phyloP scores from a whole-genome alignment of 1,284 basidiomycete species.

The Moniliophthora roreri region DNA sequence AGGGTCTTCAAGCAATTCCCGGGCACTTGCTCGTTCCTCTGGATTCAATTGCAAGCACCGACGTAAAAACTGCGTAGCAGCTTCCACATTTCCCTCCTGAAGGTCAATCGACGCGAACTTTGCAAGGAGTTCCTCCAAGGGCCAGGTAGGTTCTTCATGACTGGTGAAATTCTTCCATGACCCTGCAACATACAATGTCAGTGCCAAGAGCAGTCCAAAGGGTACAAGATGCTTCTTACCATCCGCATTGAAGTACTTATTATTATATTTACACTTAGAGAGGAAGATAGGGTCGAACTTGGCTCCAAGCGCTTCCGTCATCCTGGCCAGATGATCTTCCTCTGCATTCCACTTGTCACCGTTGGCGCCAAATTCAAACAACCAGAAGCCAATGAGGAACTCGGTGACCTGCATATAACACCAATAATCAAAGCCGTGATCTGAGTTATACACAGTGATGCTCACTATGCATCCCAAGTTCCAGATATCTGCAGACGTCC shows the following conservation, averaged over 20 bases:
- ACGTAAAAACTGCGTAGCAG: neutral
- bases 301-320: constrained; percentile 20
- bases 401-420: constrained; percentile 19
- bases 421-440: neutral
- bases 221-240: neutral
- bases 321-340: constrained; percentile 25
- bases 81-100: neutral
- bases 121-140: neutral
- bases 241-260: constrained; percentile 1
- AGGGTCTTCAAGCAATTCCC: constrained; percentile 8
- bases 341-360: constrained; percentile 20
- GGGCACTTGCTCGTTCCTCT: constrained; percentile 8
- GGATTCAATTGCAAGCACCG: constrained; percentile 4
- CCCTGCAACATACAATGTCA: neutral
- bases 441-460: neutral
- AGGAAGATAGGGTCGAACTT: constrained; percentile 16
- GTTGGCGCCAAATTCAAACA: constrained; percentile 16
- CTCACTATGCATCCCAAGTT: constrained; percentile 24
- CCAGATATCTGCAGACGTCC: constrained; percentile 26
- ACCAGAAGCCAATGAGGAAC: constrained; percentile 19
- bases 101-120: neutral
- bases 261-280: neutral
- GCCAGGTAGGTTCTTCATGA: constrained; percentile 4
- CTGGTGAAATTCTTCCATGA: neutral
- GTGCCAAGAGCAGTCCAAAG: neutral